These are phyloP conservation scores for Toxicodendron radicans DNA, from an alignment of 345 rosid species.

Conservation along the genomic window DNA sequence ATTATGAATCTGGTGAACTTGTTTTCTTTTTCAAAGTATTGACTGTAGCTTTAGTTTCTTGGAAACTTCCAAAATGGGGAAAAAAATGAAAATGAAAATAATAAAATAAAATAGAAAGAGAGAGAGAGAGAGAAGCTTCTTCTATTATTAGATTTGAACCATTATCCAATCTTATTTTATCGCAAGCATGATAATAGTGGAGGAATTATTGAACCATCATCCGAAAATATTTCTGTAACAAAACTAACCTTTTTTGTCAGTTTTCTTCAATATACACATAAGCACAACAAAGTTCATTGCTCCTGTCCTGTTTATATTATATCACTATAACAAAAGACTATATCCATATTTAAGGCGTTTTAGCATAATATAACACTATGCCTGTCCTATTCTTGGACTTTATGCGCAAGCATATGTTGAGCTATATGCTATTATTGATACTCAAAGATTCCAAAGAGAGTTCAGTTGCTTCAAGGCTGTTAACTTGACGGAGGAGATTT, in stretches of 20 bases:
- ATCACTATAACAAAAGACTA: neutral
- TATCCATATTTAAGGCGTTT: neutral
- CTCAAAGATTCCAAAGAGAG: conserved; percentile 53
- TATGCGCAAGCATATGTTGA: conserved; percentile 22
- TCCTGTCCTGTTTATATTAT: too few species aligned
- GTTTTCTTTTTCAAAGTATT: neutral
- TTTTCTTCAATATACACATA: neutral
- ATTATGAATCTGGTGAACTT: neutral
- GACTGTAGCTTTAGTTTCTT: neutral
- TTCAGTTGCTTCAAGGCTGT: conserved; percentile 47
- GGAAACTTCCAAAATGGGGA: neutral
- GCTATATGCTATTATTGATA: conserved; percentile 39
- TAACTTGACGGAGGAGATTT: conserved; percentile 68
- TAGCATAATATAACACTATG: neutral
- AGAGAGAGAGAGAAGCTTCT: conserved; percentile 1
- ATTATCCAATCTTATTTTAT: neutral
- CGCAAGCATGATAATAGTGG: conserved; percentile 1
- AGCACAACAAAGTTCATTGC: neutral
- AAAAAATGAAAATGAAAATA: neutral
- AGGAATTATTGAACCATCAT: neutral
- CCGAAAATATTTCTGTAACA: neutral
- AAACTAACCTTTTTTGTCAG: neutral
- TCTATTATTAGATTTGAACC: neutral
- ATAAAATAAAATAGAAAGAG: too few species aligned
- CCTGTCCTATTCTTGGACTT: neutral